phyloP scores from a whole-genome alignment of 2,329 filamentous ascomycete genomes.

The Stenocarpella maydis region DNA sequence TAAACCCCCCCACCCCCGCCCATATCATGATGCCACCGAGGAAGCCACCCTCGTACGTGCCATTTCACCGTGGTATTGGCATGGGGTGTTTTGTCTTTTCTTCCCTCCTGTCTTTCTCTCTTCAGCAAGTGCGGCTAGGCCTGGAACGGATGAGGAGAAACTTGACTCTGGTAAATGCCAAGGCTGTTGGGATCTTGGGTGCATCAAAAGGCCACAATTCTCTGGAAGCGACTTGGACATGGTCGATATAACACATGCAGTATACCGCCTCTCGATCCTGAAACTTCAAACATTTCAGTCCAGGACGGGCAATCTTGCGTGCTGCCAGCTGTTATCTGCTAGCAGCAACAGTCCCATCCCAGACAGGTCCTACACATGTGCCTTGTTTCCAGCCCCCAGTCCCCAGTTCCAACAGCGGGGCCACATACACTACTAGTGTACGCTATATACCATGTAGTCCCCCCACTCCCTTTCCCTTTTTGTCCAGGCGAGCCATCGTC shows the following conservation, averaged over 20 bases:
- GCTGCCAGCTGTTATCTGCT: neutral
- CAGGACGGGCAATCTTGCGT: neutral
- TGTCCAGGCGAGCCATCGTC: neutral
- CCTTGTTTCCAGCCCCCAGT: neutral
- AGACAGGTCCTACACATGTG: neutral
- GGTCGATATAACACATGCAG: too few species aligned
- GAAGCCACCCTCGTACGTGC: neutral
- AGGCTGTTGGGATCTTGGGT: neutral
- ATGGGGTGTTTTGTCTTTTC: neutral
- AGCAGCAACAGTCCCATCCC: neutral
- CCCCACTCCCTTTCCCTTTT: slow-evolving; percentile 21
- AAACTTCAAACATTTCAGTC: slow-evolving; percentile 9
- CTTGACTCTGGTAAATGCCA: neutral
- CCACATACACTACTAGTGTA: too few species aligned
- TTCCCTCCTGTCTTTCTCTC: too few species aligned
- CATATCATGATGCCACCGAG: neutral
- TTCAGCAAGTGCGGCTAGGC: neutral
- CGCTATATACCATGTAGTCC: too few species aligned
- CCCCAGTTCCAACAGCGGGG: neutral
- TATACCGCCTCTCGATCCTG: slow-evolving; percentile 5
- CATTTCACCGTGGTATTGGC: neutral
- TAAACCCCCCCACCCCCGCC: too few species aligned
- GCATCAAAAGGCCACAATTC: slow-evolving; percentile 14
- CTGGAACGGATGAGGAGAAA: neutral
- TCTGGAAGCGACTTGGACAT: slow-evolving; percentile 17